Evolutionary conservation across 2,329 filamentous ascomycete species (phyloP).

Genomic region (Coniochaeta prunicola): DNA sequence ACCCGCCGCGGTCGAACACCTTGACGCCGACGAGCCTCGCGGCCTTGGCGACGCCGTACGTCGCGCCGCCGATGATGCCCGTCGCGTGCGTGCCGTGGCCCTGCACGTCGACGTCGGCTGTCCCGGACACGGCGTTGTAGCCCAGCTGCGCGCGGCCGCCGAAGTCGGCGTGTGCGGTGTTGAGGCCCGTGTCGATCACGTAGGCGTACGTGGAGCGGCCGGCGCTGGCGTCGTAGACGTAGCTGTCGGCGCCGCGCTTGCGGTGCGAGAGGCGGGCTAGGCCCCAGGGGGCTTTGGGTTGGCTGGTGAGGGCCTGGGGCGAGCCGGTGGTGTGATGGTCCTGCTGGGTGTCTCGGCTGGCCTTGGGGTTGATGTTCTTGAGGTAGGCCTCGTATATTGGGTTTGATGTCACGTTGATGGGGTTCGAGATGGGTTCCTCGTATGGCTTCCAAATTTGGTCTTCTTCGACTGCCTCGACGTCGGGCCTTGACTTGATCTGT

Average conservation of each 20-base stretch:
- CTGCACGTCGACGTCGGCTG: conserved; percentile 13
- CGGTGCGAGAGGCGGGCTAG: conserved; percentile 19
- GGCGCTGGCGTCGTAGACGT: conserved; percentile 15
- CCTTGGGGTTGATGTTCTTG: background rate
- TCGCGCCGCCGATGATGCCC: conserved; percentile 20
- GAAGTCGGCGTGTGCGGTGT: conserved; percentile 25
- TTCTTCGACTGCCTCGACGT: conserved; percentile 15
- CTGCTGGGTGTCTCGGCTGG: background rate
- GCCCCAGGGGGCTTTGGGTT: conserved; percentile 15
- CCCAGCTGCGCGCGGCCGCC: conserved; percentile 20
- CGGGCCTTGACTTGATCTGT: conserved; percentile 18
- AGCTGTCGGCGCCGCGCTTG: conserved; percentile 9
- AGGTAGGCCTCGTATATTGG: background rate
- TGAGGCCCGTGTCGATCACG: conserved; percentile 37
- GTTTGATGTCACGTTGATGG: background rate
- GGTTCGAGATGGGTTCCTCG: background rate
- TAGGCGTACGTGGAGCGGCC: conserved; percentile 28
- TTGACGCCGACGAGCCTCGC: conserved; percentile 23
- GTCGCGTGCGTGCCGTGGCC: conserved; percentile 27
- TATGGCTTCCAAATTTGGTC: conserved; percentile 12
- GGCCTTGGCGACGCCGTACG: conserved; percentile 23
- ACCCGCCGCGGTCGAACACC: conserved; percentile 14
- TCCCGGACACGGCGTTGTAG: conserved; percentile 15
- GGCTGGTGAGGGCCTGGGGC: background rate
- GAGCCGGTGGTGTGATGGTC: background rate